Percentiles rank a stretch among this genome's conserved stretches.
Conservation (phyloP, 177 flowering plant genomes). For the Vitis hybrid region DNA sequence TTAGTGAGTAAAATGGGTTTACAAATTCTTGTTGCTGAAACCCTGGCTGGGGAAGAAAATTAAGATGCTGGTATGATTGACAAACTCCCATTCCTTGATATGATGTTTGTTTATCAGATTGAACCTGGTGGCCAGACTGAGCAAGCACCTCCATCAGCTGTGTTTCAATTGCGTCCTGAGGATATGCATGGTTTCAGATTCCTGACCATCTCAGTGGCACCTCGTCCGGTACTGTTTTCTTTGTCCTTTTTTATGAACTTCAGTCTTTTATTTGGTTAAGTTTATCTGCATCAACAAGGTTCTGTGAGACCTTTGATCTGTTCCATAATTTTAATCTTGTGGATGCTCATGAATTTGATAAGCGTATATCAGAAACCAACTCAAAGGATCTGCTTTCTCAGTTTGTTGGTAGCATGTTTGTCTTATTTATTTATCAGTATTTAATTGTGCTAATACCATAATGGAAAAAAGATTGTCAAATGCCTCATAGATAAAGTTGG, state of each 20-base stretch:
- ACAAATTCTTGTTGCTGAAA: background rate
- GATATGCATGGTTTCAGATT: slow-evolving; percentile 88
- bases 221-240: slow-evolving; percentile 71
- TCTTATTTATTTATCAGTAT: too few species aligned
- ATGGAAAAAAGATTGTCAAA: too few species aligned
- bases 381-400: too few species aligned
- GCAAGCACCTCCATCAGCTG: slow-evolving; percentile 93
- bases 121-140: slow-evolving; percentile 99
- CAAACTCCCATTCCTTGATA: background rate
- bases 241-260: background rate
- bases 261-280: background rate
- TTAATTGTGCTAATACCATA: too few species aligned
- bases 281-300: background rate
- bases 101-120: slow-evolving; percentile 42
- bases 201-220: slow-evolving; percentile 94
- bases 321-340: too few species aligned
- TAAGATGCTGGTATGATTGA: background rate
- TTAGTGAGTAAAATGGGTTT: background rate
- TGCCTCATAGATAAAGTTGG: too few species aligned
- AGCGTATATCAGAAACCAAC: too few species aligned
- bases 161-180: slow-evolving; percentile 62
- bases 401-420: too few species aligned
- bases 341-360: too few species aligned
- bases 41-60: background rate
- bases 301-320: background rate